A percentile compares a stretch with the other conserved stretches of the same genome.
Conservation (phyloP, 257 asterid species). For the Verbascum thapsus region DNA sequence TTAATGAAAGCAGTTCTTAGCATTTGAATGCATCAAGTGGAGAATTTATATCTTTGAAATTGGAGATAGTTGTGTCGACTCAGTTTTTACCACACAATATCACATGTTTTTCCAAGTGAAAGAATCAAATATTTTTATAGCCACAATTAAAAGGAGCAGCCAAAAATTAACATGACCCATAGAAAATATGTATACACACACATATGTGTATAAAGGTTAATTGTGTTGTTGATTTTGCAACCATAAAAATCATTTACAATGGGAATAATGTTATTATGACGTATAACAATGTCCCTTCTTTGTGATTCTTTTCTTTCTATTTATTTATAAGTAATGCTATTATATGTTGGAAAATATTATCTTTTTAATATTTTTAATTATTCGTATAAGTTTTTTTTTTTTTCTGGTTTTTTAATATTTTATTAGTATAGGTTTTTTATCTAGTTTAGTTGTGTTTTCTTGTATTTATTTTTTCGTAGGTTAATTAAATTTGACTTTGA, state of each 20-base stretch:
- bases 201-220: not conserved
- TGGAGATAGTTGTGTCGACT: slow-evolving; percentile 1
- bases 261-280: too few species aligned
- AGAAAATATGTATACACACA: not conserved
- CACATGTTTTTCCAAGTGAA: slow-evolving; percentile 14
- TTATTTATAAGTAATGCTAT: not conserved
- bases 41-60: not conserved
- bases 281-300: not conserved
- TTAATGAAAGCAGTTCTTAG: not conserved
- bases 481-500: too few species aligned
- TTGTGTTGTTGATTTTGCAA: not conserved
- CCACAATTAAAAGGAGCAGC: not conserved
- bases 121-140: not conserved
- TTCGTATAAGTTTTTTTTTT: too few species aligned
- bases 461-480: too few species aligned
- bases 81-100: slow-evolving; percentile 15
- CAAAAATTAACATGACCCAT: slow-evolving; percentile 1
- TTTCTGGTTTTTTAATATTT: too few species aligned
- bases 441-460: too few species aligned
- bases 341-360: too few species aligned
- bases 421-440: too few species aligned
- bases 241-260: not conserved
- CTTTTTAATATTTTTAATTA: too few species aligned
- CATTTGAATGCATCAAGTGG: not conserved
- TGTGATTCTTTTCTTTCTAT: not conserved